Base-by-base conservation (phyloP, 352 stramenopile genomes). In the Globisporangium acanthophoron region DNA sequence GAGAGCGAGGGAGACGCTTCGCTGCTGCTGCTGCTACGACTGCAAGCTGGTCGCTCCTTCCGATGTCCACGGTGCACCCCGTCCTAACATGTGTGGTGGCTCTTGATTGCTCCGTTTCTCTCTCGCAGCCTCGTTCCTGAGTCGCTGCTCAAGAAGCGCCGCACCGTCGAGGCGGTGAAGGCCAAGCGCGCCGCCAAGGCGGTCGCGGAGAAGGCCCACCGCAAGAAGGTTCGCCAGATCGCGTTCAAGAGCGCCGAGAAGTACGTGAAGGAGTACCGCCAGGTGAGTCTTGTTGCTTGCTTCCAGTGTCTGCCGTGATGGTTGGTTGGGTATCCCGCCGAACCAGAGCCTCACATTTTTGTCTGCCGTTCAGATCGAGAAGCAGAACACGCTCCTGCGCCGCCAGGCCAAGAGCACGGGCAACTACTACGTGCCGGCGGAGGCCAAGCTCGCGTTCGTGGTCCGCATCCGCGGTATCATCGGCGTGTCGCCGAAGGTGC, bases 401-500 rank as follows among this genome's bases (percentile, higher is more conserved):
- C 96, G 97, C 63, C 89, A 98, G 71, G 97, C 97, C 66, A 99
- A 99, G 68, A 66, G 78, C 50, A 81, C 77, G 9, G 96, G 96
- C 72, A 97, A 98, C 83, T 98, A 98, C 79, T 99, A 90, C 79
- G 96, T 99, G 61, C 95, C 97, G 41, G 82, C 96, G 33, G 92
- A 99, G 81, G 92, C 96, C 61, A 99, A 99, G 88, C 76, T 99
- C 60, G 95, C 94, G 52, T 92, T 99, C 60, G 96, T 99, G 62
- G 93, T 99, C 66, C 96, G 97, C 74, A 99, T 99, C 70, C 94
- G 97, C 58, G 97, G 97, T 99, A 99, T 98, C 87, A 99, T 96
- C 54, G 86, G 86, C 57, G 85, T 96, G 59, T 94, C 86, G 61
- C 86, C 86, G 24, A 96, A 96, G 81, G 85, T 94, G 24, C 86